A percentile compares a stretch with the other conserved stretches of the same genome.
Conservation (phyloP, 768 basidiomycete genomes). For the Trametes cubensis region DNA sequence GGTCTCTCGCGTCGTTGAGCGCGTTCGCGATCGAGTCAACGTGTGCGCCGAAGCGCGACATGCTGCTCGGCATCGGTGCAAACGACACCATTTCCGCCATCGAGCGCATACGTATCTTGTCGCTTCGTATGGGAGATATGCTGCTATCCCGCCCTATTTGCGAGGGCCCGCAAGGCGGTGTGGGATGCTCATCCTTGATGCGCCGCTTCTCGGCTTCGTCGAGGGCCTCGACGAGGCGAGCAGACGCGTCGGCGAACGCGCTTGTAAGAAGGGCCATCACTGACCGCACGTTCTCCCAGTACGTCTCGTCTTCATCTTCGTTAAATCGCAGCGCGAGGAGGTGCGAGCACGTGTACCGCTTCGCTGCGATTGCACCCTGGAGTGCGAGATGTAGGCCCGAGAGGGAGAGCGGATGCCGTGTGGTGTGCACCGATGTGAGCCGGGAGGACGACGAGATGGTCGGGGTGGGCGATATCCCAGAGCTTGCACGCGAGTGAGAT, state of each 20-base stretch:
- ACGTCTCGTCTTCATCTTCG: slow-evolving; percentile 66
- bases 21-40: slow-evolving; percentile 70
- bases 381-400: slow-evolving; percentile 62
- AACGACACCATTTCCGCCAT: slow-evolving; percentile 49
- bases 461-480: slow-evolving; percentile 14
- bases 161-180: slow-evolving; percentile 28
- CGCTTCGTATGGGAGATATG: slow-evolving; percentile 15
- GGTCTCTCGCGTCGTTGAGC: slow-evolving; percentile 69
- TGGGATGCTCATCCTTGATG: slow-evolving; percentile 54
- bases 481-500: slow-evolving; percentile 12
- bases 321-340: slow-evolving; percentile 77
- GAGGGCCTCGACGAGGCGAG: slow-evolving; percentile 63
- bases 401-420: slow-evolving; percentile 68
- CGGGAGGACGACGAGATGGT: slow-evolving; percentile 48
- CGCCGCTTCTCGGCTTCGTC: slow-evolving; percentile 59
- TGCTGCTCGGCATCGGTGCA: slow-evolving; percentile 72
- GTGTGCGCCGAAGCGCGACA: slow-evolving; percentile 73
- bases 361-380: slow-evolving; percentile 68
- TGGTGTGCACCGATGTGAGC: slow-evolving; percentile 62
- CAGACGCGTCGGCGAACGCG: slow-evolving; percentile 65
- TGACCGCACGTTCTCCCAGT: slow-evolving; percentile 84
- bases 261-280: slow-evolving; percentile 72
- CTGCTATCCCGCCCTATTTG: slow-evolving; percentile 12
- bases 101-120: slow-evolving; percentile 8
- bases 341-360: slow-evolving; percentile 79